Evolutionary conservation across 352 stramenopile genomes (phyloP).

Genomic region (Phytopythium chamaehyphon): DNA sequence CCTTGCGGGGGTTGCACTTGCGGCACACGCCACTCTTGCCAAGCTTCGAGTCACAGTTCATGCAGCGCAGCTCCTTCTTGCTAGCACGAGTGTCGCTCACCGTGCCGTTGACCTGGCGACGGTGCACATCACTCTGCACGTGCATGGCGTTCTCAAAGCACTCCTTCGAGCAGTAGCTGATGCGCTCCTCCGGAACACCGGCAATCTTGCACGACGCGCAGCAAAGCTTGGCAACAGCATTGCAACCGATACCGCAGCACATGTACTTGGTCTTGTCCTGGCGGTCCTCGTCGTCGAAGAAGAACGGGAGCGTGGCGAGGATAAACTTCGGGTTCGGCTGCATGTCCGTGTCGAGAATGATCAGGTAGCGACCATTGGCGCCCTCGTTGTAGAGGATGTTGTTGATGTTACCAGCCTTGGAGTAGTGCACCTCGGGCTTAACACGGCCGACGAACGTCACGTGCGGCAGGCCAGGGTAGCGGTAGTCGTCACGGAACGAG

Average conservation of each 20-base stretch:
- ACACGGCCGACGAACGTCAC: conserved; percentile 77
- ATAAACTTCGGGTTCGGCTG: conserved; percentile 77
- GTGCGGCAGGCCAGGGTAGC: conserved; percentile 68
- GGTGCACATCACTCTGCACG: conserved; percentile 69
- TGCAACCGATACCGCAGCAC: conserved; percentile 72
- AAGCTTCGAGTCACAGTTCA: conserved; percentile 69
- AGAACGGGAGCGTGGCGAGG: conserved; percentile 70
- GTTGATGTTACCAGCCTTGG: conserved; percentile 88
- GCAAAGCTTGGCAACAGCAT: conserved; percentile 75
- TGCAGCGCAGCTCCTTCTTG: conserved; percentile 74
- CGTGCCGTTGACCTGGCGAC: conserved; percentile 78
- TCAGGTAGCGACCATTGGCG: conserved; percentile 68
- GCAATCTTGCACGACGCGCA: conserved; percentile 83
- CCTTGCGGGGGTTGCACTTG: conserved; percentile 62
- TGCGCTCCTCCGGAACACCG: conserved; percentile 74
- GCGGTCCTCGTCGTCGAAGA: conserved; percentile 75
- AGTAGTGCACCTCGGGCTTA: conserved; percentile 79
- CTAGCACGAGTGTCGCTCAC: conserved; percentile 60
- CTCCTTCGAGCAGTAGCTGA: conserved; percentile 86
- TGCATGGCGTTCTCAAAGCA: conserved; percentile 87
- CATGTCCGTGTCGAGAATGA: conserved; percentile 86
- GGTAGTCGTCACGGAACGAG: conserved; percentile 85
- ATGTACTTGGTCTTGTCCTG: conserved; percentile 74
- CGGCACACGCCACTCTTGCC: conserved; percentile 69
- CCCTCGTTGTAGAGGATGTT: conserved; percentile 85